Conservation (phyloP, 2,329 filamentous ascomycete species). For the Fusarium caatingaense region DNA sequence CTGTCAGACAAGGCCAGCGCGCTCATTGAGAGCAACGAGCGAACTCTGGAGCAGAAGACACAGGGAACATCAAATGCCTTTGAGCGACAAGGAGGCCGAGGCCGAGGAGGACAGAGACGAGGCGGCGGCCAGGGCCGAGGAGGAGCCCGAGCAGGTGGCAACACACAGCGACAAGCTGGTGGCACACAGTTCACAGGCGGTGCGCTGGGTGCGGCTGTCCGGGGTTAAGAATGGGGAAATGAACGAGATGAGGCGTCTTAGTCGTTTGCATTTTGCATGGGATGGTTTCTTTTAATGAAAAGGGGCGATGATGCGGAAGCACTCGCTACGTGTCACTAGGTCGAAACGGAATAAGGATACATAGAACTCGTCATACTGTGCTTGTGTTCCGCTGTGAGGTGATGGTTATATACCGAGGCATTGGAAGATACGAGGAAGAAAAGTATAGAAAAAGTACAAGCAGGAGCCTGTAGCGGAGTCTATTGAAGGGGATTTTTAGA, state of each 20-base stretch:
- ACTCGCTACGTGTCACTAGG: constrained; percentile 50
- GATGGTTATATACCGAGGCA: constrained; percentile 9
- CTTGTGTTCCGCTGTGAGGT: constrained; percentile 31
- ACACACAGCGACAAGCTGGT: constrained; percentile 73
- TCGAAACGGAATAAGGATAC: constrained; percentile 49
- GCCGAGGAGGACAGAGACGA: constrained; percentile 73
- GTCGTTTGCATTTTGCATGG: constrained; percentile 52
- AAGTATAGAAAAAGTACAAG: constrained; percentile 18
- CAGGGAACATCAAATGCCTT: constrained; percentile 96
- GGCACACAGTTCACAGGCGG: constrained; percentile 86
- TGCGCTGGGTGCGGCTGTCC: constrained; percentile 76
- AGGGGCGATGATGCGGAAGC: constrained; percentile 50
- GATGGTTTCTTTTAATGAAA: constrained; percentile 52
- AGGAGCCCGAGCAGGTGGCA: constrained; percentile 68
- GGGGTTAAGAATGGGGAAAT: constrained; percentile 59
- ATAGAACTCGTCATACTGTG: constrained; percentile 46
- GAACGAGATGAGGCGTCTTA: constrained; percentile 50
- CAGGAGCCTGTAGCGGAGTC: constrained; percentile 5
- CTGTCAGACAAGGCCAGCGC: constrained; percentile 95
- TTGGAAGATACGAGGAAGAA: background rate
- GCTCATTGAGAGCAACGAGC: constrained; percentile 96
- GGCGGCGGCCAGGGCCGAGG: constrained; percentile 72
- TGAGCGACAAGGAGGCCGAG: constrained; percentile 87
- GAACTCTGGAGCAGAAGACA: constrained; percentile 95
- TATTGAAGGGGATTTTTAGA: constrained; percentile 11